Evolutionary conservation across 257 asterid species (phyloP).

Genomic region (Linaria vulgaris): DNA sequence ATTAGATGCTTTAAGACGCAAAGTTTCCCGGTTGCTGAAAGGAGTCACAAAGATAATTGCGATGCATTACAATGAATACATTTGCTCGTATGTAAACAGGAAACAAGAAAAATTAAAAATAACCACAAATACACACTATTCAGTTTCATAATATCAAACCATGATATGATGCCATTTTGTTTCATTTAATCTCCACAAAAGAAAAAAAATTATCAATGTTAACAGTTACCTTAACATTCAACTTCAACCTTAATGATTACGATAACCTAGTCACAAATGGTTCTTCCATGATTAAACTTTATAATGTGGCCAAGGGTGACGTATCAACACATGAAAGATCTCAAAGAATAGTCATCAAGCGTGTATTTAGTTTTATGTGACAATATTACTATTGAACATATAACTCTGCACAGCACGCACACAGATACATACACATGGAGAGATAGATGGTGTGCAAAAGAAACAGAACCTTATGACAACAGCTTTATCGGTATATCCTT

Average conservation of each 20-base stretch:
- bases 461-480: conserved; percentile 74
- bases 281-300: conserved; percentile 6
- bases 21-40: neutral
- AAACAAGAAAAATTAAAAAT: conserved; percentile 4
- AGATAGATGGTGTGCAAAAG: conserved; percentile 15
- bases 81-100: conserved; percentile 5
- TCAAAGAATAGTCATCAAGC: conserved; percentile 6
- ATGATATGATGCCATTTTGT: neutral
- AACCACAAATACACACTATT: neutral
- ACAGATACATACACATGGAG: neutral
- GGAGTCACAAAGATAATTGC: conserved; percentile 7
- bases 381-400: neutral
- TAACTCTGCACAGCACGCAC: conserved; percentile 11
- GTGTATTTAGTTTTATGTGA: conserved; percentile 17
- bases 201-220: too few relatives aligned
- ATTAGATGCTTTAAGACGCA: conserved; percentile 2
- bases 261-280: neutral
- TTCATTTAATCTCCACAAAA: conserved; percentile 21
- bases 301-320: neutral
- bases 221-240: neutral
- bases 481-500: conserved; percentile 95
- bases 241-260: conserved; percentile 11
- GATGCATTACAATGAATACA: neutral
- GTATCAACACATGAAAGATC: conserved; percentile 3
- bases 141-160: conserved; percentile 10